phyloP scores from a whole-genome alignment of 2,329 filamentous ascomycete species.

The Trichoderma sp. region DNA sequence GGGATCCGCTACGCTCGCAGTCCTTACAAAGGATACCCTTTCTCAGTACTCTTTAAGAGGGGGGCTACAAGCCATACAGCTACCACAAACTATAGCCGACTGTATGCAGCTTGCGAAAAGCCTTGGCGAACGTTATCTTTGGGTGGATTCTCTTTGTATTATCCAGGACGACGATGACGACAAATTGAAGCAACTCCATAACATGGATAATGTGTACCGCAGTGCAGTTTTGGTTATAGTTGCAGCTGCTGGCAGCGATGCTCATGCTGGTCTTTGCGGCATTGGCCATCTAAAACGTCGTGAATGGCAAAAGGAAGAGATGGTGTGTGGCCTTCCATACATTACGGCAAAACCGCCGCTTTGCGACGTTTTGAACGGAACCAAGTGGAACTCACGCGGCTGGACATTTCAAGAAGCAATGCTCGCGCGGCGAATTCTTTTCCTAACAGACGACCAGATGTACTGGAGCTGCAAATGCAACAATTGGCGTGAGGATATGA shows the following conservation, averaged over 20 bases:
- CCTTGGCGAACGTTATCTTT: not conserved
- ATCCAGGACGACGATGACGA: not conserved
- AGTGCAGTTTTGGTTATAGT: not conserved
- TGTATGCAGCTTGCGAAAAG: not conserved
- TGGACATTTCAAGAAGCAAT: slow-evolving; percentile 1
- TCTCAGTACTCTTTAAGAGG: not conserved
- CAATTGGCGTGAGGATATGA: not conserved
- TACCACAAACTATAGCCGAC: not conserved
- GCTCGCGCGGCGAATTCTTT: not conserved
- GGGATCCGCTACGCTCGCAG: not conserved
- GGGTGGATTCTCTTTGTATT: not conserved
- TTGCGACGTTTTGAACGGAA: not conserved
- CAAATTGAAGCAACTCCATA: not conserved
- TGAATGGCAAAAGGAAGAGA: not conserved
- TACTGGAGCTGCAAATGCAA: not conserved
- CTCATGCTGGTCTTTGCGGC: not conserved
- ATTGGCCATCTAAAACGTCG: not conserved
- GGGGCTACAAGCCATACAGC: not conserved
- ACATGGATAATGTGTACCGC: not conserved
- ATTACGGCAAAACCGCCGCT: not conserved
- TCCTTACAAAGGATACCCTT: not conserved
- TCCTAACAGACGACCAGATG: not conserved
- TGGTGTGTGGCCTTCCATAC: not conserved
- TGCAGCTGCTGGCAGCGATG: not conserved
- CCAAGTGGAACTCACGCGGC: not conserved